These are phyloP conservation scores for Sporothrix euskadiensis DNA, from an alignment of 2,329 filamentous ascomycete genomes.

Conservation along the genomic window DNA sequence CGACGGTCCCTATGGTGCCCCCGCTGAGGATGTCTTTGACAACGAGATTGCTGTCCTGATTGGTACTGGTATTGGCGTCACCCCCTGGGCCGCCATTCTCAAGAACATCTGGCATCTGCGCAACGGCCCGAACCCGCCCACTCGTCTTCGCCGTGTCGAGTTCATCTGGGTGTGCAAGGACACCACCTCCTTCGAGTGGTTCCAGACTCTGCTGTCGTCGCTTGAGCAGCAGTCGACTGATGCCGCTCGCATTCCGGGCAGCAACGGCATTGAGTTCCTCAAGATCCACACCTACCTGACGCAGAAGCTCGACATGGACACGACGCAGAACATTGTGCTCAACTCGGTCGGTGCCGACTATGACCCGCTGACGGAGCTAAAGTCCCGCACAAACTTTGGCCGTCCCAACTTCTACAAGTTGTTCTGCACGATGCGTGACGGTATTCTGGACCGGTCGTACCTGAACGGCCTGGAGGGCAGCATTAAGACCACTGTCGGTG, in stretches of 20 bases:
- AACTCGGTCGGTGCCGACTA: slow-evolving; percentile 87
- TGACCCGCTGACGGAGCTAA: slow-evolving; percentile 90
- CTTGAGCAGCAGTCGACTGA: slow-evolving; percentile 82
- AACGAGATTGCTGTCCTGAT: slow-evolving; percentile 86
- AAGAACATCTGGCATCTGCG: slow-evolving; percentile 99
- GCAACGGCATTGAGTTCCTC: slow-evolving; percentile 77
- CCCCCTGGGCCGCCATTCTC: slow-evolving; percentile 80
- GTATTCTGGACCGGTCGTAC: slow-evolving; percentile 82
- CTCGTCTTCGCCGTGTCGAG: slow-evolving; percentile 87
- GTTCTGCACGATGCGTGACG: slow-evolving; percentile 81
- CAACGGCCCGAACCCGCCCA: slow-evolving; percentile 83
- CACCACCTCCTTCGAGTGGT: slow-evolving; percentile 96
- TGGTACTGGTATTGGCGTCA: slow-evolving; percentile 84
- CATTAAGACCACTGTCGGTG: slow-evolving; percentile 81
- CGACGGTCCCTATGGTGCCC: slow-evolving; percentile 94
- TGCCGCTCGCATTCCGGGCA: slow-evolving; percentile 65
- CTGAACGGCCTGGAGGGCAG: slow-evolving; percentile 76
- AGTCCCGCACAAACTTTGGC: slow-evolving; percentile 88
- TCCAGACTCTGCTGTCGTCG: slow-evolving; percentile 88
- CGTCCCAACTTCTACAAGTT: slow-evolving; percentile 84
- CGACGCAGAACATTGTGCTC: slow-evolving; percentile 92
- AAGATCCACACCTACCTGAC: slow-evolving; percentile 98
- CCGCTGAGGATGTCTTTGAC: slow-evolving; percentile 95
- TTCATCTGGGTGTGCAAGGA: slow-evolving; percentile 99
- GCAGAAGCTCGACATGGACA: slow-evolving; percentile 87